Percentiles rank a stretch among this genome's conserved stretches.
phyloP scores from a whole-genome alignment of 441 rosid species.

The Populus hybrid region DNA sequence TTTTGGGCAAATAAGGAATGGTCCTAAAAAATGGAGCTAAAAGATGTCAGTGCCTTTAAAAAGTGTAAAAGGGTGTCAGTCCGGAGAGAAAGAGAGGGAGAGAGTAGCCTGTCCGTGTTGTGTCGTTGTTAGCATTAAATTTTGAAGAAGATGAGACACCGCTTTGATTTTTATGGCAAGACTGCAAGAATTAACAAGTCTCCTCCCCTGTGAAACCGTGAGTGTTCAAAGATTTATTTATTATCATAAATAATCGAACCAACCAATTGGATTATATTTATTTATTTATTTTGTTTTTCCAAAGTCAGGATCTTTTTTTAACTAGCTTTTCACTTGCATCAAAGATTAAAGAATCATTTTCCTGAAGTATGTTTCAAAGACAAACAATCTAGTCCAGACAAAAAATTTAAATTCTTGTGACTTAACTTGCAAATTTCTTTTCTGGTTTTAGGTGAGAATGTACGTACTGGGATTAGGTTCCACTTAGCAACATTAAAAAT shows the following conservation, averaged over 20 bases:
- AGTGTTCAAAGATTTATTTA: background rate
- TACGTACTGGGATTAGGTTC: too few relatives aligned
- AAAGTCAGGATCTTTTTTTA: background rate
- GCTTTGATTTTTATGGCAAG: conserved; percentile 17
- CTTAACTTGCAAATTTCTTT: background rate
- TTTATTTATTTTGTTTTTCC: background rate
- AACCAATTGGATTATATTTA: background rate
- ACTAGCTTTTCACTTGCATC: background rate
- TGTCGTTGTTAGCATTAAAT: conserved; percentile 16
- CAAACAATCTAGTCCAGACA: background rate
- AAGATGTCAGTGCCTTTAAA: background rate
- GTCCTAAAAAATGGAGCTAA: conserved; percentile 8
- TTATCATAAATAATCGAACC: background rate
- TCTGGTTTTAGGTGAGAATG: background rate
- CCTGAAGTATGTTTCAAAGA: background rate
- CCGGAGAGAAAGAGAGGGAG: background rate
- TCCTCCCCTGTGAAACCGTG: conserved; percentile 12
- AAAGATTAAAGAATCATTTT: background rate
- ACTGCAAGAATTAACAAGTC: background rate
- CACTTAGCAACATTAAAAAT: too few relatives aligned
- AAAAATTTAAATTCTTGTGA: background rate
- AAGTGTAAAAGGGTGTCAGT: conserved; percentile 4
- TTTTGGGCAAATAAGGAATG: conserved; percentile 8
- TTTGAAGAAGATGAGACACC: conserved; percentile 14
- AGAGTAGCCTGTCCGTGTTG: conserved; percentile 7